These are phyloP conservation scores for Tolypocladium guangdongense DNA, from an alignment of 2,329 filamentous ascomycete genomes.

Conservation along the genomic window DNA sequence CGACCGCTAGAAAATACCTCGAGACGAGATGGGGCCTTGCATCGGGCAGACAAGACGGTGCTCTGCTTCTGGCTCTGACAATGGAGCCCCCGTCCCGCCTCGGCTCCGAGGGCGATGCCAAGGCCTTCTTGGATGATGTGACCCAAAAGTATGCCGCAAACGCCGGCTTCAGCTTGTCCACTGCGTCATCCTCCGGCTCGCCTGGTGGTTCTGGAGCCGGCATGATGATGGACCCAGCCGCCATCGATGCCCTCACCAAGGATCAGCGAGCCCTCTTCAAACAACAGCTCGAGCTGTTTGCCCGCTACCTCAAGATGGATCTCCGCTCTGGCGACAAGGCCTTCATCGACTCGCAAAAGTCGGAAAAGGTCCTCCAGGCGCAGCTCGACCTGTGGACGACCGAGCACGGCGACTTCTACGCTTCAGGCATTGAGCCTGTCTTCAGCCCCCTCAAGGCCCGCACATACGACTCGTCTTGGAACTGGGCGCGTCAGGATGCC, in stretches of 20 bases:
- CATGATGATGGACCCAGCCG: slow-evolving; percentile 99
- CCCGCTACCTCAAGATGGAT: slow-evolving; percentile 94
- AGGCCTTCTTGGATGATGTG: slow-evolving; percentile 81
- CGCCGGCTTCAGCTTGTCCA: slow-evolving; percentile 74
- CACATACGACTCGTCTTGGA: slow-evolving; percentile 97
- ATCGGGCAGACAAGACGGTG: slow-evolving; percentile 80
- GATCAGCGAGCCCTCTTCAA: slow-evolving; percentile 95
- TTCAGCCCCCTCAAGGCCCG: slow-evolving; percentile 92
- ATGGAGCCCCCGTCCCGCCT: slow-evolving; percentile 86
- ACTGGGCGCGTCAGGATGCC: slow-evolving; percentile 96
- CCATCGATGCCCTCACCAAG: slow-evolving; percentile 92
- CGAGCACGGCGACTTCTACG: slow-evolving; percentile 95
- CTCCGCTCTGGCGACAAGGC: slow-evolving; percentile 94
- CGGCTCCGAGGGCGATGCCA: slow-evolving; percentile 81
- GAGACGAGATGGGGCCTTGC: slow-evolving; percentile 89
- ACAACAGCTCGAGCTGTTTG: slow-evolving; percentile 91
- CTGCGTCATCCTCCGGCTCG: slow-evolving; percentile 62
- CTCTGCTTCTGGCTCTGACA: slow-evolving; percentile 77
- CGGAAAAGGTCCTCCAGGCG: slow-evolving; percentile 76
- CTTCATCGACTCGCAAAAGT: slow-evolving; percentile 72
- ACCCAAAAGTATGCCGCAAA: slow-evolving; percentile 80
- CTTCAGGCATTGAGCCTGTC: slow-evolving; percentile 82
- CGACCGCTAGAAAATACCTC: slow-evolving; percentile 85
- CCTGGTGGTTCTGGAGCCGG: slow-evolving; percentile 62
- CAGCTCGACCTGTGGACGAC: slow-evolving; percentile 91